phyloP scores from a whole-genome alignment of 1,139 yeast species.

The Debaryomycetaceae sp. region DNA sequence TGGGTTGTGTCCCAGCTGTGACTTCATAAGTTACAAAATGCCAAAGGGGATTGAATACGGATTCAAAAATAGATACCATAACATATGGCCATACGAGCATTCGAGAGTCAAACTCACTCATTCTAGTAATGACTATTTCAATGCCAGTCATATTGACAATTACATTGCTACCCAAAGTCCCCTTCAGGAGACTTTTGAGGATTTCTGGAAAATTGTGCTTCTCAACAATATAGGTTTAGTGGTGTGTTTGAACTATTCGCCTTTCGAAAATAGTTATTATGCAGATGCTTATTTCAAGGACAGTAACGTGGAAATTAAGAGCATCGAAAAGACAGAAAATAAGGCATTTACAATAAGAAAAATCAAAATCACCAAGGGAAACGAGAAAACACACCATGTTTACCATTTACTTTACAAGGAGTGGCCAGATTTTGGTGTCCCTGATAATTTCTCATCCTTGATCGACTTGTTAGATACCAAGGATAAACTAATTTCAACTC shows the following conservation, averaged over 20 bases:
- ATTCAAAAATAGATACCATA: conserved; percentile 42
- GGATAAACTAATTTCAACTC: conserved; percentile 26
- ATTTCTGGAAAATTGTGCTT: conserved; percentile 46
- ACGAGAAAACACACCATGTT: conserved; percentile 21
- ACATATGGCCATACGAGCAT: conserved; percentile 48
- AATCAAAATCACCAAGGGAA: conserved; percentile 12
- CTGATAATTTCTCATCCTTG: conserved; percentile 51
- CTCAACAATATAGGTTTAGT: conserved; percentile 60
- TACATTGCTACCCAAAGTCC: conserved; percentile 49
- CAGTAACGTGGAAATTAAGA: conserved; percentile 12
- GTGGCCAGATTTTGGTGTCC: conserved; percentile 85
- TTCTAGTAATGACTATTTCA: conserved; percentile 37
- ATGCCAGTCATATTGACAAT: conserved; percentile 36
- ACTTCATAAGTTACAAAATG: conserved; percentile 41
- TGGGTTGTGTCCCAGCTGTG: conserved; percentile 44
- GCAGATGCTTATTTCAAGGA: conserved; percentile 16
- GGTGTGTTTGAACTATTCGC: conserved; percentile 60
- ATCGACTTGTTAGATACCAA: conserved; percentile 52
- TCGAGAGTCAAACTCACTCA: conserved; percentile 35
- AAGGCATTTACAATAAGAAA: conserved; percentile 18
- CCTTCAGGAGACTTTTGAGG: conserved; percentile 34
- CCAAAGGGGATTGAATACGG: conserved; percentile 53
- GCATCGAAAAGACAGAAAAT: conserved; percentile 8
- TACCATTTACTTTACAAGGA: conserved; percentile 66
- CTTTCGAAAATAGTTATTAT: conserved; percentile 17